These are phyloP conservation scores for Mortierella sp. DNA, from an alignment of 371 early-diverging fungal species.

Conservation along the genomic window DNA sequence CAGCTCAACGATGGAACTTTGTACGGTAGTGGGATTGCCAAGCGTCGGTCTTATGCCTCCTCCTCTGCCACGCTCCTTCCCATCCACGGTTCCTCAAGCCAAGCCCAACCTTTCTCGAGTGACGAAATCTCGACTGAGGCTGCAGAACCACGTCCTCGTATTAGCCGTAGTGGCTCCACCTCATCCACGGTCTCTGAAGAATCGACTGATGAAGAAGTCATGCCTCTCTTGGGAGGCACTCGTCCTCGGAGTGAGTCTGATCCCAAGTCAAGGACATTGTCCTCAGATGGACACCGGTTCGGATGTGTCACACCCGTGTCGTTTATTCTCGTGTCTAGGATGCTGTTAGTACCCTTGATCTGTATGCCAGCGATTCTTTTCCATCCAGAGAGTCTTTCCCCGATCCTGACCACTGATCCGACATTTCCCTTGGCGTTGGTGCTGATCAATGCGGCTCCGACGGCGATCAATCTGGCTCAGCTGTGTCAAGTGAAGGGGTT, in stretches of 20 bases:
- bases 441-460: constrained; percentile 65
- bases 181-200: constrained; percentile 4
- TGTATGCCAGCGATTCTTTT: constrained; percentile 58
- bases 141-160: too few species aligned
- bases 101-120: not conserved
- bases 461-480: constrained; percentile 69
- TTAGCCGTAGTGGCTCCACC: not conserved
- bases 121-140: not conserved
- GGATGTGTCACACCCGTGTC: constrained; percentile 52
- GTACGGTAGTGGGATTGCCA: constrained; percentile 32
- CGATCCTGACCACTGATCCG: constrained; percentile 62
- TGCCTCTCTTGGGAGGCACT: constrained; percentile 12
- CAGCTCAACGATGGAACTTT: not conserved
- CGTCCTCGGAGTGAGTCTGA: not conserved
- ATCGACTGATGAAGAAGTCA: constrained; percentile 14
- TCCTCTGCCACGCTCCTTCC: constrained; percentile 41
- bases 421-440: constrained; percentile 63
- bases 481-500: constrained; percentile 66
- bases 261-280: too few species aligned
- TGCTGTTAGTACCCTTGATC: constrained; percentile 60
- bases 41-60: constrained; percentile 23
- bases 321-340: constrained; percentile 58
- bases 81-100: constrained; percentile 9
- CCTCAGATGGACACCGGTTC: constrained; percentile 7
- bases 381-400: constrained; percentile 57